Base-by-base conservation (phyloP, 306 rosid genomes). In the Clitoria ternatea region DNA sequence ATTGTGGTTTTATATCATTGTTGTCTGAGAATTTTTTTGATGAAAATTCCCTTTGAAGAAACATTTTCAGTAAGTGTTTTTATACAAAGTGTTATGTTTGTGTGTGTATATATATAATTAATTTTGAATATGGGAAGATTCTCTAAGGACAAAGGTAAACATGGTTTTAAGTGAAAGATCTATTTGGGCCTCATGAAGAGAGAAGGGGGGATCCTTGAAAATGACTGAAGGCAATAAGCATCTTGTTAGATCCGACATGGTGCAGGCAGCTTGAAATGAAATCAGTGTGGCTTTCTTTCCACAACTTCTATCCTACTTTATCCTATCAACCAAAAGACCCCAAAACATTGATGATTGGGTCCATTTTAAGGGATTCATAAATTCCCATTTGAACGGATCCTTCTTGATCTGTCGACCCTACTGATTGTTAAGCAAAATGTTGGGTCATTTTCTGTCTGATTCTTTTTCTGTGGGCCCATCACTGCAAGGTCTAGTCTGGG, bases 361-460 rank as follows among this genome's bases (percentile, higher is more conserved):
- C 89, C 85, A 73, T 73, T 76, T 40, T 33, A 40, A 53, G 36
- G 66, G 42, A 61, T 14, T 39, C 40, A 52, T 26, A 12, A 61
- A 35, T 36, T n/a, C 45, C 72, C 66, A 40, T 69, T 70, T 64
- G 5, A 70, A 4, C 13, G 43, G n/a, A 61, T 37, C 33, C 43
- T 12, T 50, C 1, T 29, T 18, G 24, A 65, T 60, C 62, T 73
- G 62, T 48, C 56, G 75, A 26, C 76, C 81, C 80, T 35, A 63
- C 76, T 54, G 43, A 35, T 70, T 61, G 52, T 60, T 42, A 19
- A 14, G 66, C 77, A 40, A 70, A 73, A 29, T 69, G 90, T 61
- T 61, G 72, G 72, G 87, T 85, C 82, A n/a, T 73, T 82, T 69
- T 89, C 80, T 61, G 72, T 77, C 75, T 76, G 52, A 9, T 32